Conservation (phyloP, 306 rosid species). For the Pachyrhizus erosus region DNA sequence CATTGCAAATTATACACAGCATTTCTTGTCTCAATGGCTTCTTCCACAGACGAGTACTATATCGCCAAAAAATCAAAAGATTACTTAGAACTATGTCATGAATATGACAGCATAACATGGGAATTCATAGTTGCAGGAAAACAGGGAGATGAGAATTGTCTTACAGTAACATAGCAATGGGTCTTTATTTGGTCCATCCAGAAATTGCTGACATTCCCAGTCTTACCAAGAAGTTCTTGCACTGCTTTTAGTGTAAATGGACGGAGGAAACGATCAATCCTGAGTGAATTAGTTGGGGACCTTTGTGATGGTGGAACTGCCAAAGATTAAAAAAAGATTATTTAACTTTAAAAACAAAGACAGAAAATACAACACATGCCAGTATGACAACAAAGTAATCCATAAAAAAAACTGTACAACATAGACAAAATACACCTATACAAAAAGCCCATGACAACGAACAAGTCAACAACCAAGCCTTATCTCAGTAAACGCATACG, state of each 20-base stretch:
- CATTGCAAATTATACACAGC: conserved; percentile 93
- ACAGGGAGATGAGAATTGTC: conserved; percentile 38
- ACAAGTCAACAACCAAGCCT: conserved; percentile 5
- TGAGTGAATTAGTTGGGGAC: conserved; percentile 82
- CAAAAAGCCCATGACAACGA: not conserved
- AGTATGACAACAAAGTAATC: conserved; percentile 8
- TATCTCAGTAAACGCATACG: not conserved
- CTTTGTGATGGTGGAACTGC: conserved; percentile 87
- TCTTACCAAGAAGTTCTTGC: conserved; percentile 93
- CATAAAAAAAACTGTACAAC: not conserved
- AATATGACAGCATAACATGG: not conserved
- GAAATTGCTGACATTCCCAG: conserved; percentile 76
- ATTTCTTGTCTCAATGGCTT: conserved; percentile 87
- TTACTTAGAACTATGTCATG: not conserved
- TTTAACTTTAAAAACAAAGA: conserved; percentile 28
- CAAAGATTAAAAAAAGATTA: conserved; percentile 26
- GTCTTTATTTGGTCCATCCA: conserved; percentile 99
- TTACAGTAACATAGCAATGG: conserved; percentile 97
- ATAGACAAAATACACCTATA: not conserved
- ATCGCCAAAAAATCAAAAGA: conserved; percentile 34
- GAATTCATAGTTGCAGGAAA: not conserved
- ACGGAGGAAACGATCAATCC: conserved; percentile 87
- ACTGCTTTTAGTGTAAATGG: conserved; percentile 97
- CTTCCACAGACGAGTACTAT: conserved; percentile 84
- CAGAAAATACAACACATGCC: not conserved